These are phyloP conservation scores for Podila clonocystis DNA, from an alignment of 192 early-diverging fungal genomes.

Conservation along the genomic window DNA sequence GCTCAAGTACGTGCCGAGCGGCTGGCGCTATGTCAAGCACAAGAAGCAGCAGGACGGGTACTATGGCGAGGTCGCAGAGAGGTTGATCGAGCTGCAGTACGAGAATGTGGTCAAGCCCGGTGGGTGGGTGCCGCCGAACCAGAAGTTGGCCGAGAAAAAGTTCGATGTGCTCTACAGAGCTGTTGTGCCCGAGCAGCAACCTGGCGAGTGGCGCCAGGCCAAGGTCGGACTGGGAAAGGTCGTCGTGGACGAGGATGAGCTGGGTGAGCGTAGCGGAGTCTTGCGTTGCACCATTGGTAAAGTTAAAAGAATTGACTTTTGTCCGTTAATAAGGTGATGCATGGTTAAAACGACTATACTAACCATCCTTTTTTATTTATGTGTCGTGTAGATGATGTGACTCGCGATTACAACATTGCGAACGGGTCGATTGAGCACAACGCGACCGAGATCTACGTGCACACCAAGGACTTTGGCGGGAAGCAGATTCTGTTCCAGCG, in stretches of 20 bases:
- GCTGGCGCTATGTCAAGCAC: slow-evolving; percentile 63
- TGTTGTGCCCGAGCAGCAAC: slow-evolving; percentile 32
- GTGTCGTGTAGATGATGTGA: slow-evolving; percentile 52
- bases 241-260: slow-evolving; percentile 49
- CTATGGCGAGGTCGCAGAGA: slow-evolving; percentile 37
- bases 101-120: slow-evolving; percentile 46
- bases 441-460: slow-evolving; percentile 58
- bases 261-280: slow-evolving; percentile 52
- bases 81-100: slow-evolving; percentile 58
- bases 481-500: slow-evolving; percentile 57
- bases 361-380: not conserved
- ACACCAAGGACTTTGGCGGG: slow-evolving; percentile 56
- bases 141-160: slow-evolving; percentile 51
- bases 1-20: slow-evolving; percentile 53
- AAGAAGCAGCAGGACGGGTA: slow-evolving; percentile 53
- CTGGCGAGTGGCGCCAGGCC: slow-evolving; percentile 35
- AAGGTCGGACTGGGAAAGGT: slow-evolving; percentile 46
- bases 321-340: not conserved
- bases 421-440: slow-evolving; percentile 42
- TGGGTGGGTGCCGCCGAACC: slow-evolving; percentile 42
- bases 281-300: slow-evolving; percentile 59
- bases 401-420: slow-evolving; percentile 60
- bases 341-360: not conserved
- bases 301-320: slow-evolving; percentile 1
- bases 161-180: slow-evolving; percentile 44